Conservation (phyloP, 129 eudicot genomes). For the Tanacetum coccineum region DNA sequence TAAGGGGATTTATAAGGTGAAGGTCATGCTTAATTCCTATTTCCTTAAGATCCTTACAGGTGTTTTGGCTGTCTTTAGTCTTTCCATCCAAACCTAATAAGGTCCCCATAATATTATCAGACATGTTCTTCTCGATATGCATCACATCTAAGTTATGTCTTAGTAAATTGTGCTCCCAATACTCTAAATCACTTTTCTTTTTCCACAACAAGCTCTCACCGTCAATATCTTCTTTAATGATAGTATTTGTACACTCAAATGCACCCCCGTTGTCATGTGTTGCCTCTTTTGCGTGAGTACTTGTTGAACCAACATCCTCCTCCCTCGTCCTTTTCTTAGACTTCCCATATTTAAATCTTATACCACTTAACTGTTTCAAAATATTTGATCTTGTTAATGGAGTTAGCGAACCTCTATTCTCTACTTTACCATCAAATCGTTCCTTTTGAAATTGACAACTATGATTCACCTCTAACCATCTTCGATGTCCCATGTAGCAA, state of each 20-base stretch:
- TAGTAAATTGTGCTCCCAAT: too few relatives aligned
- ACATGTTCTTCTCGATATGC: too few relatives aligned
- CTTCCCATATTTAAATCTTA: neutral
- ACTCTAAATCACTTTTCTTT: too few relatives aligned
- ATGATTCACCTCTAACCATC: neutral
- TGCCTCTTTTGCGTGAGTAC: neutral
- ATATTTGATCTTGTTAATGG: neutral
- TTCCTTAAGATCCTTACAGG: neutral
- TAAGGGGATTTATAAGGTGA: neutral
- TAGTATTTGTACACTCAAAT: neutral
- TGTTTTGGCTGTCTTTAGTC: neutral
- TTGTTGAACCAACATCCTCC: neutral
- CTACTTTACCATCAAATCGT: neutral
- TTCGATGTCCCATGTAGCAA: neutral
- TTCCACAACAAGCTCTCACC: neutral
- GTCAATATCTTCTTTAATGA: neutral
- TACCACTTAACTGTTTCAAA: neutral
- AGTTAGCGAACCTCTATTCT: neutral
- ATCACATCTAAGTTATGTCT: too few relatives aligned
- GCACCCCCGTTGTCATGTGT: neutral
- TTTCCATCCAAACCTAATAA: neutral
- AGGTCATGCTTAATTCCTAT: neutral
- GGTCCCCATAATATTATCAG: neutral
- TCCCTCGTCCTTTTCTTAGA: neutral
- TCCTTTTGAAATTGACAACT: neutral